Percentiles rank a stretch among this genome's conserved stretches.
These are phyloP conservation scores for Hypericum perforatum DNA, from an alignment of 345 rosid species.

Conservation along the genomic window DNA sequence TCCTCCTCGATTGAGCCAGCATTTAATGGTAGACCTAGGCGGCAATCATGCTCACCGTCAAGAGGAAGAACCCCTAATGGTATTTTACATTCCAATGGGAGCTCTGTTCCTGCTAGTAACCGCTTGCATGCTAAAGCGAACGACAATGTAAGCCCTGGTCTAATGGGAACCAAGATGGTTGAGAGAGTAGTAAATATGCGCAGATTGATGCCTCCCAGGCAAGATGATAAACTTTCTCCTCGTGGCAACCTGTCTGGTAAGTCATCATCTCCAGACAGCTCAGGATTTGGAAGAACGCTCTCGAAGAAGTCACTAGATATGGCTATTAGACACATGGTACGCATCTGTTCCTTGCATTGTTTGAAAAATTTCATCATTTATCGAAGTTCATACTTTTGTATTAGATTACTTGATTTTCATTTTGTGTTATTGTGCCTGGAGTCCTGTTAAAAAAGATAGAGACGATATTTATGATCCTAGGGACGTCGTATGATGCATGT, in stretches of 20 bases:
- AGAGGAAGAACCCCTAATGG: conserved; percentile 13
- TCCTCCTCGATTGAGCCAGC: conserved; percentile 31
- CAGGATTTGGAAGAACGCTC: conserved; percentile 19
- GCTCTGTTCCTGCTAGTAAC: conserved; percentile 8
- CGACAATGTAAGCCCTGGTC: conserved; percentile 20
- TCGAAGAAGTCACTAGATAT: conserved; percentile 26
- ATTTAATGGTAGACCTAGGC: conserved; percentile 17
- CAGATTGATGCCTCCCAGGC: conserved; percentile 21
- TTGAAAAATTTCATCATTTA: neutral
- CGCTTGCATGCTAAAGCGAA: conserved; percentile 1
- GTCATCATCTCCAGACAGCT: conserved; percentile 16
- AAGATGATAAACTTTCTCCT: conserved; percentile 24
- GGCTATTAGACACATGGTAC: conserved; percentile 28
- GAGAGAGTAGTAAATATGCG: conserved; percentile 27
- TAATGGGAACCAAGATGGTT: conserved; percentile 23
- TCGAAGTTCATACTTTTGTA: neutral
- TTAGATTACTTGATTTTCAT: neutral
- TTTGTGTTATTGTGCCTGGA: no score
- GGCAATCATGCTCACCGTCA: conserved; percentile 20
- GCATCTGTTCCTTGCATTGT: neutral
- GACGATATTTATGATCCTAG: no score
- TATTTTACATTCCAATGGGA: neutral
- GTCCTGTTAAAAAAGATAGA: no score
- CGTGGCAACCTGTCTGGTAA: conserved; percentile 21
- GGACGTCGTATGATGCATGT: neutral